Percentiles rank a stretch among this genome's conserved stretches.
These are phyloP conservation scores for Fusarium sp. DNA, from an alignment of 2,329 filamentous ascomycete genomes.

Conservation along the genomic window DNA sequence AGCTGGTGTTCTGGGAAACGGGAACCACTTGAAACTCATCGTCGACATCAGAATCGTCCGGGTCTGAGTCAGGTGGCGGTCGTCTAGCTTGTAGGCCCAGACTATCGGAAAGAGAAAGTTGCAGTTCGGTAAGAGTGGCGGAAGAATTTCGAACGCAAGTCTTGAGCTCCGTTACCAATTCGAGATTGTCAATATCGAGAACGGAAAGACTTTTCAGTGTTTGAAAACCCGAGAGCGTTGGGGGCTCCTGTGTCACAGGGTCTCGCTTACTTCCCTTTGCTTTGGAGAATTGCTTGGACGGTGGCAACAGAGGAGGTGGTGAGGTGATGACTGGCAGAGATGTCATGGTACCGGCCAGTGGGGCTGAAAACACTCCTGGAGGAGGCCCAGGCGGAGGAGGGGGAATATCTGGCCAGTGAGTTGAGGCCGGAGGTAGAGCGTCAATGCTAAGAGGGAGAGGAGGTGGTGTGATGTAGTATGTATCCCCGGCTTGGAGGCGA, in stretches of 20 bases:
- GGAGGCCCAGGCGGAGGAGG: slow-evolving; percentile 34
- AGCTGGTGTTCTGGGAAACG: slow-evolving; percentile 42
- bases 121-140: slow-evolving; percentile 62
- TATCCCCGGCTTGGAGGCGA: slow-evolving; percentile 66
- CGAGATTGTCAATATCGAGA: slow-evolving; percentile 68
- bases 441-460: slow-evolving; percentile 52
- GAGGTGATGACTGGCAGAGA: slow-evolving; percentile 32
- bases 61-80: slow-evolving; percentile 51
- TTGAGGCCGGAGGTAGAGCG: slow-evolving; percentile 43
- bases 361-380: slow-evolving; percentile 30
- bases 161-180: slow-evolving; percentile 65
- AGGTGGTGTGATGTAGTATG: slow-evolving; percentile 61
- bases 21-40: slow-evolving; percentile 63
- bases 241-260: slow-evolving; percentile 51
- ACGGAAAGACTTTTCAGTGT: slow-evolving; percentile 62
- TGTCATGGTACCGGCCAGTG: slow-evolving; percentile 14
- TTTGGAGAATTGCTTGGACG: slow-evolving; percentile 50
- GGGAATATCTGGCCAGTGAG: slow-evolving; percentile 44
- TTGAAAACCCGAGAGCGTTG: slow-evolving; percentile 66
- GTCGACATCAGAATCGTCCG: slow-evolving; percentile 63
- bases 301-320: slow-evolving; percentile 46
- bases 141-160: slow-evolving; percentile 64
- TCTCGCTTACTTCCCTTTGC: slow-evolving; percentile 47
- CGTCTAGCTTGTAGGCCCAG: slow-evolving; percentile 56
- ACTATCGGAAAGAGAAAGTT: slow-evolving; percentile 66